Percentiles rank a stretch among this genome's conserved stretches.
These are phyloP conservation scores for Apocynum venetum DNA, from an alignment of 257 asterid genomes.

Conservation along the genomic window DNA sequence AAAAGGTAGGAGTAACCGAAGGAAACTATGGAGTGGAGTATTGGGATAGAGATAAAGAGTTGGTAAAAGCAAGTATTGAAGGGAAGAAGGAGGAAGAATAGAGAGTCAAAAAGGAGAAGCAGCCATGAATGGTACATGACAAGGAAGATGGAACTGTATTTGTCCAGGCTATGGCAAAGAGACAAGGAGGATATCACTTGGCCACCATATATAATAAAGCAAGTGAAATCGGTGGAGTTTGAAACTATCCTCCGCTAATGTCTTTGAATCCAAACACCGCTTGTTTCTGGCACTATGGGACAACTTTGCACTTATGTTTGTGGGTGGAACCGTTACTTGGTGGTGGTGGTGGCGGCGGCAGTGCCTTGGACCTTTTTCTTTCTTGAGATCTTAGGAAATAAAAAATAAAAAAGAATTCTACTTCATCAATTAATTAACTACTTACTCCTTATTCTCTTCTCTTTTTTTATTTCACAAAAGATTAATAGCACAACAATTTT, in stretches of 20 bases:
- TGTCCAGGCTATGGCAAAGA: constrained; percentile 1
- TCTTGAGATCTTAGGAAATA: background rate
- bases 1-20: background rate
- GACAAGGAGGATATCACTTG: background rate
- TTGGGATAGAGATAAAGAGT: background rate
- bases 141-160: constrained; percentile 7
- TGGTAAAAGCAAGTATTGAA: background rate
- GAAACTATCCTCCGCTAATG: background rate
- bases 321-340: background rate
- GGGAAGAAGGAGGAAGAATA: background rate
- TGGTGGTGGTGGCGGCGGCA: too few relatives aligned
- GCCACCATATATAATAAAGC: background rate
- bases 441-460: too few relatives aligned
- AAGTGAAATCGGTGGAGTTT: background rate
- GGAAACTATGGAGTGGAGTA: background rate
- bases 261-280: background rate
- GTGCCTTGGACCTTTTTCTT: background rate
- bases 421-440: too few relatives aligned
- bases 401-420: too few relatives aligned
- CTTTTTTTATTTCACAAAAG: too few relatives aligned
- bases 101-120: background rate
- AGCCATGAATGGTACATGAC: background rate
- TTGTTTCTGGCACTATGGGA: background rate
- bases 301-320: background rate
- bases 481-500: too few relatives aligned